phyloP scores from a whole-genome alignment of 441 rosid species.

The Croton laevigatus region DNA sequence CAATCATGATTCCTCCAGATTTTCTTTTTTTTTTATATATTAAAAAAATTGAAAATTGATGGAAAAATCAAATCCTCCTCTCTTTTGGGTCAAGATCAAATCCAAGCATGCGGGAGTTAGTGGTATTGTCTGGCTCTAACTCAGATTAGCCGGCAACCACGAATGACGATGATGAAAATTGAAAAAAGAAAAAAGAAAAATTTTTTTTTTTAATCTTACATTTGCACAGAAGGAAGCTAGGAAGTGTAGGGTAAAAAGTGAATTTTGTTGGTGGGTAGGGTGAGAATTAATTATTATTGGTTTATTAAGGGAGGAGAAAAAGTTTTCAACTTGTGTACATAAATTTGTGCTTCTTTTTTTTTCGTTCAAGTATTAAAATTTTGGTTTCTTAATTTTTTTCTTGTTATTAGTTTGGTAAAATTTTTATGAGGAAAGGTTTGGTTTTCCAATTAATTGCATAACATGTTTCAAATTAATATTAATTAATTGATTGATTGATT shows the following conservation, averaged over 20 bases:
- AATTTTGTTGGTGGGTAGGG: neutral
- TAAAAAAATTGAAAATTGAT: too few relatives aligned
- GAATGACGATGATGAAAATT: too few relatives aligned
- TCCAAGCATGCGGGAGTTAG: neutral
- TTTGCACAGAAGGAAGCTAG: neutral
- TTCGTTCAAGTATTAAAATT: too few relatives aligned
- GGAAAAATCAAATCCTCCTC: neutral
- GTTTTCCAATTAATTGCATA: constrained; percentile 7
- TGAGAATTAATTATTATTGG: neutral
- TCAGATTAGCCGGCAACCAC: too few relatives aligned
- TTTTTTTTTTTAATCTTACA: neutral
- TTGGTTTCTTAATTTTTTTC: neutral
- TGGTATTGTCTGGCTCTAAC: too few relatives aligned
- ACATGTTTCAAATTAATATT: neutral
- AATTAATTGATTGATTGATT: neutral
- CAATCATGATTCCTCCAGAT: constrained; percentile 10
- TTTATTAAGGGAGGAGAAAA: constrained; percentile 12
- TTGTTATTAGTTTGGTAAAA: neutral
- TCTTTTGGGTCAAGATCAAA: neutral
- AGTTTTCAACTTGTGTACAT: constrained; percentile 13
- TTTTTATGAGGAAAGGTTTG: neutral
- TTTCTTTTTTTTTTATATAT: too few relatives aligned
- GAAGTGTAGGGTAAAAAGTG: neutral
- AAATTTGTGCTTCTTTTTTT: constrained; percentile 20
- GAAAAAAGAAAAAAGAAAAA: neutral